These are phyloP conservation scores for Candida cerambycidarum DNA, from an alignment of 805 yeast genomes.

Conservation along the genomic window DNA sequence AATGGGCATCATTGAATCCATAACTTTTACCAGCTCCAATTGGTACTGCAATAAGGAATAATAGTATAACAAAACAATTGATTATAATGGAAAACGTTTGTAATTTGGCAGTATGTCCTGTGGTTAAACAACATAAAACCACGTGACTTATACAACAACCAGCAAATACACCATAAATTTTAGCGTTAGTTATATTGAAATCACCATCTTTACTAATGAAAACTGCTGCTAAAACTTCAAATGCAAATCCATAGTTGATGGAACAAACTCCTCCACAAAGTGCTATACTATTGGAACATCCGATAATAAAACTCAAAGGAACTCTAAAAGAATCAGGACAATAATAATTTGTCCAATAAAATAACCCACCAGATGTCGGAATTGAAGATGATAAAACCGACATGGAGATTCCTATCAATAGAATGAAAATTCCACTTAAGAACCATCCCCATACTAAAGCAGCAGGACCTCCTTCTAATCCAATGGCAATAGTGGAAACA, in stretches of 20 bases:
- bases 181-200: conserved; percentile 54
- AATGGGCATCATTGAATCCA: conserved; percentile 27
- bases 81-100: conserved; percentile 59
- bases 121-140: conserved; percentile 53
- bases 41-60: conserved; percentile 65
- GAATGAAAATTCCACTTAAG: conserved; percentile 53
- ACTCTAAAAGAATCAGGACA: conserved; percentile 55
- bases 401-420: conserved; percentile 61
- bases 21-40: conserved; percentile 46
- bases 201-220: conserved; percentile 52
- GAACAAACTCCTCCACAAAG: conserved; percentile 66
- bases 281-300: conserved; percentile 67
- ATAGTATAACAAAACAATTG: conserved; percentile 51
- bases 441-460: conserved; percentile 77
- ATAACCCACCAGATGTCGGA: conserved; percentile 77
- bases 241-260: conserved; percentile 67
- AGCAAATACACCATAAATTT: conserved; percentile 63
- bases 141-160: conserved; percentile 58
- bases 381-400: conserved; percentile 66
- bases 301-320: conserved; percentile 61
- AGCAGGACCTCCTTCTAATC: conserved; percentile 62
- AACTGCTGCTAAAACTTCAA: conserved; percentile 58
- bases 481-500: conserved; percentile 53
- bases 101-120: conserved; percentile 54
- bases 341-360: conserved; percentile 49